A percentile compares a stretch with the other conserved stretches of the same genome.
phyloP scores from a whole-genome alignment of 1,284 basidiomycete genomes.

The Cystobasidium pallidum region DNA sequence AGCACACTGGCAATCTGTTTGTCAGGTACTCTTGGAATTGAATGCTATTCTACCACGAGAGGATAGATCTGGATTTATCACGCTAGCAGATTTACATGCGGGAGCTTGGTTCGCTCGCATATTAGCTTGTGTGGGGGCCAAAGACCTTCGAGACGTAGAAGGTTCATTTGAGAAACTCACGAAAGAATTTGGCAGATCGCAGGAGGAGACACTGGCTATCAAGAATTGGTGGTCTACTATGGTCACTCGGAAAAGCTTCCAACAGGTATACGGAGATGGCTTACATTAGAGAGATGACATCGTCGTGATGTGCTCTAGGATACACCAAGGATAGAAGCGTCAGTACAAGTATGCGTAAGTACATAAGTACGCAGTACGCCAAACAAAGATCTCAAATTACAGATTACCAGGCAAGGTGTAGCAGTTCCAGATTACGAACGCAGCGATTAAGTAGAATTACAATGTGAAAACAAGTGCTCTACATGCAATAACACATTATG shows the following conservation, averaged over 20 bases:
- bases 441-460: no score
- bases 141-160: conserved; percentile 41
- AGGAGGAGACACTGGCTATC: conserved; percentile 41
- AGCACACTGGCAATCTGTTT: conserved; percentile 1
- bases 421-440: not conserved
- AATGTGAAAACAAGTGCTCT: no score
- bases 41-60: conserved; percentile 36
- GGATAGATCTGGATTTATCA: conserved; percentile 38
- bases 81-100: conserved; percentile 48
- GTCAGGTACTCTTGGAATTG: not conserved
- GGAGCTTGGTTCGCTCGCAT: conserved; percentile 52
- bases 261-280: conserved; percentile 48
- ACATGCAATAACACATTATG: no score
- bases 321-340: not conserved
- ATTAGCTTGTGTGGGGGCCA: conserved; percentile 47
- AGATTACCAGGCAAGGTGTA: no score
- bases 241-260: conserved; percentile 48
- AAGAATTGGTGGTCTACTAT: conserved; percentile 44
- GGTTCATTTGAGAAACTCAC: conserved; percentile 39
- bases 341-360: no score
- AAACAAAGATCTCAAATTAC: no score
- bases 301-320: no score
- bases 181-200: conserved; percentile 29
- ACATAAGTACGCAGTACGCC: no score
- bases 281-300: conserved; percentile 44